Evolutionary conservation across 1,284 basidiomycete species (phyloP), one percentile per base, ranked within the genome.

Genomic region (Inonotus obliquus): DNA sequence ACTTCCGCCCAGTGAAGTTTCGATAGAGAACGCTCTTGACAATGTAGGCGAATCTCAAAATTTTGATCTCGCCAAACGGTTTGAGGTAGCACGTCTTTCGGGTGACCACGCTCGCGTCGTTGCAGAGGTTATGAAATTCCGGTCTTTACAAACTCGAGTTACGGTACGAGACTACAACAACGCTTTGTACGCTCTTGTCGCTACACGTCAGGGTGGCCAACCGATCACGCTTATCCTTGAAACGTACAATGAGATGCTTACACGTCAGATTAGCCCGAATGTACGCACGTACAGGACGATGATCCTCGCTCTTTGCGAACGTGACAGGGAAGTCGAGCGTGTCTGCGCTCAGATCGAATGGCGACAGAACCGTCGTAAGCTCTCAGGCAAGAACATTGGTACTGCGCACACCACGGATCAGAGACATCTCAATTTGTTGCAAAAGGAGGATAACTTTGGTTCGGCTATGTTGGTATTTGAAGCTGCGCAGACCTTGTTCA

Each of bases 161-260:
- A 62, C 54, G 13, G 69, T 82, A 14, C 67, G 71, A 13, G 81
- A 86, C 6, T 94, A 87, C 77, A 94, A 94, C 69, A 71, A 74
- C 21, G 86, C 86, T 13, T 74, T 95, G 48, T 69, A 78, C 4
- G 85, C 84, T 0, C 72, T 94, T 1, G 69, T 79, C 27, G 65
- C 70, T 1, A 75, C 81, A 38, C 82, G 89, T 61, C 60, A 66
- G 21, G 65, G 70, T 13, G 86, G 85, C 14, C 80, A 85, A 65
- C 81, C 85, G 4, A 78, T 92, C 44, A 75, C 78, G 0, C 71
- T 81, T 44, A 75, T 94, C 54, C 74, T 91, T 64, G 82, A 87
- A 61, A 79, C 85, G 4, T 96, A 96, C 77, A 85, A 91, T 68
- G 79, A 86, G 60, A 85, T 96, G 81, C 75, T 94, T 52, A 75